These are phyloP conservation scores for Saturnispora zaruensis DNA, from an alignment of 805 yeast species.

Conservation along the genomic window DNA sequence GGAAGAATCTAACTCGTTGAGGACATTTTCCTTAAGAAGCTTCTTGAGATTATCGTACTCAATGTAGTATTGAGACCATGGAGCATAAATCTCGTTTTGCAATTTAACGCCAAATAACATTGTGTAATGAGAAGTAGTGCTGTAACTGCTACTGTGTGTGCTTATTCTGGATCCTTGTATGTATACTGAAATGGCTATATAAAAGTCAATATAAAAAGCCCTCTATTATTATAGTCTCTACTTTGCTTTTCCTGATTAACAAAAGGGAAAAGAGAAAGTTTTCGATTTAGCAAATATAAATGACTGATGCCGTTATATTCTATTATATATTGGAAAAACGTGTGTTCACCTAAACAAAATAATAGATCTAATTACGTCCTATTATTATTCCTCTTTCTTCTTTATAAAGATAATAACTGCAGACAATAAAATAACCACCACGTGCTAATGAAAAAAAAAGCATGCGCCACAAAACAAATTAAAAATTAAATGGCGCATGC, in stretches of 20 bases:
- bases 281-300: neutral
- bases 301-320: neutral
- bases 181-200: neutral
- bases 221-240: neutral
- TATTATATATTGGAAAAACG: neutral
- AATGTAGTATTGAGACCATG: slow-evolving; percentile 76
- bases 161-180: neutral
- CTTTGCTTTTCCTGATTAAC: neutral
- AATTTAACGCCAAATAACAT: slow-evolving; percentile 87
- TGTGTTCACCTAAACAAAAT: neutral
- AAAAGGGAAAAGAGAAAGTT: neutral
- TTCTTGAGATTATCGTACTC: slow-evolving; percentile 58
- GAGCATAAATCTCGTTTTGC: slow-evolving; percentile 71
- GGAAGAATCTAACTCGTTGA: slow-evolving; percentile 14
- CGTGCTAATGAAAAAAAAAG: neutral
- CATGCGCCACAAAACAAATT: neutral
- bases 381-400: neutral
- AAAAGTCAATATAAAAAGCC: neutral
- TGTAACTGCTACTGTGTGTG: neutral
- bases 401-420: neutral
- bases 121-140: neutral
- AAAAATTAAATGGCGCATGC: too few relatives aligned
- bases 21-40: slow-evolving; percentile 58
- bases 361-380: neutral
- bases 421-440: neutral